These are phyloP conservation scores for Davidsoniella eucalypti DNA, from an alignment of 2,329 filamentous ascomycete species.

Conservation along the genomic window DNA sequence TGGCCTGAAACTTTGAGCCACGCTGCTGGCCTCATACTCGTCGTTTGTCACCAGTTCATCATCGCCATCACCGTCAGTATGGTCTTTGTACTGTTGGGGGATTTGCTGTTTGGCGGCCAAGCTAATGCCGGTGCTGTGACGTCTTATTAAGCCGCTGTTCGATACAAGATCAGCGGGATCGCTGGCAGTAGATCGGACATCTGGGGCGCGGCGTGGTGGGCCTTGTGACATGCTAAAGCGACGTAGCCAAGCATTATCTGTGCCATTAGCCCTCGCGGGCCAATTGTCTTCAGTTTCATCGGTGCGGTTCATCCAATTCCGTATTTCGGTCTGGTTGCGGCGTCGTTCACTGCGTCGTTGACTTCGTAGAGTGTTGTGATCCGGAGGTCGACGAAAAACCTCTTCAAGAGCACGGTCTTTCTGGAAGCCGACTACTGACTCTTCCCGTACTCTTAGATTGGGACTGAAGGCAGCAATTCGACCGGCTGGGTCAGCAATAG, in stretches of 20 bases:
- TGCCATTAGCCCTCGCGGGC: not conserved
- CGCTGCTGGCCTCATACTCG: slow-evolving; percentile 40
- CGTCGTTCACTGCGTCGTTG: slow-evolving; percentile 46
- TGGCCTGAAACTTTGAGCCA: slow-evolving; percentile 1
- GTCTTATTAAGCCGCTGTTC: slow-evolving; percentile 25
- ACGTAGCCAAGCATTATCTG: slow-evolving; percentile 30
- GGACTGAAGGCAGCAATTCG: slow-evolving; percentile 57
- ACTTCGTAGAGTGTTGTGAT: slow-evolving; percentile 42
- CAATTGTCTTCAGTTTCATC: slow-evolving; percentile 25
- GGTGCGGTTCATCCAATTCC: slow-evolving; percentile 74
- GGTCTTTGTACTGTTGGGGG: slow-evolving; percentile 34
- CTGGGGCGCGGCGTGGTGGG: slow-evolving; percentile 32
- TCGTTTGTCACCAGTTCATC: slow-evolving; percentile 78
- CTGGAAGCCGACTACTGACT: slow-evolving; percentile 73
- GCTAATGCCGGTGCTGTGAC: slow-evolving; percentile 12
- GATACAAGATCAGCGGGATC: slow-evolving; percentile 48
- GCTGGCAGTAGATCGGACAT: slow-evolving; percentile 42
- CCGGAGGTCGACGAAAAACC: slow-evolving; percentile 64
- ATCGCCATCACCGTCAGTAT: slow-evolving; percentile 67
- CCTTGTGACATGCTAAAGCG: slow-evolving; percentile 38
- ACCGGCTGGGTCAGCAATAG: slow-evolving; percentile 39
- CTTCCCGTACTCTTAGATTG: slow-evolving; percentile 56
- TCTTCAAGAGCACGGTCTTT: slow-evolving; percentile 85
- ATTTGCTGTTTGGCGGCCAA: slow-evolving; percentile 20
- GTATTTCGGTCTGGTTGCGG: slow-evolving; percentile 66